A percentile compares a stretch with the other conserved stretches of the same genome.
phyloP scores from a whole-genome alignment of 257 asterid species.

The Oldenlandia corymbosa region DNA sequence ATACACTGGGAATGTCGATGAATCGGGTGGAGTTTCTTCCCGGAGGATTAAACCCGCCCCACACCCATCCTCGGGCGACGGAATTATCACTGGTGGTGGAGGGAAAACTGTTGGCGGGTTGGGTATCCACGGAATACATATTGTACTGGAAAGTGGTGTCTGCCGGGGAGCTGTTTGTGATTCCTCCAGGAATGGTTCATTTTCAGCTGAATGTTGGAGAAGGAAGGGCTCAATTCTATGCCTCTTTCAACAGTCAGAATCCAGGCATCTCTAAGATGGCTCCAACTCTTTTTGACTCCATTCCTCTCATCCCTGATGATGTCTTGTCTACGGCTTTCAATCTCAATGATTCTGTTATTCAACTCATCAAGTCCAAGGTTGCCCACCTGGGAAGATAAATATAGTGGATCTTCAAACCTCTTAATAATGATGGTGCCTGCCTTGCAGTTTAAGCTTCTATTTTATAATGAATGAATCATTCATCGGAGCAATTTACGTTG shows the following conservation, averaged over 20 bases:
- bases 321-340: conserved; percentile 6
- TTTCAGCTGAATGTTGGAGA: conserved; percentile 21
- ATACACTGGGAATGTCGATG: conserved; percentile 19
- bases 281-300: conserved; percentile 4
- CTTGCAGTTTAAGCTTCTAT: no score
- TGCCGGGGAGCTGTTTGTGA: conserved; percentile 13
- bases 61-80: conserved; percentile 18
- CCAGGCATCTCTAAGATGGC: conserved; percentile 1
- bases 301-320: conserved; percentile 1
- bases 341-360: background rate
- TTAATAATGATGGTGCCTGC: no score
- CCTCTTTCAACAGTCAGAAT: conserved; percentile 14
- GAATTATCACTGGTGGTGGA: conserved; percentile 15
- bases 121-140: background rate
- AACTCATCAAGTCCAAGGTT: background rate
- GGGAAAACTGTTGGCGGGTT: conserved; percentile 13
- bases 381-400: no score
- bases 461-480: no score
- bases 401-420: no score
- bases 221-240: background rate
- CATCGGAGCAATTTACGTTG: no score
- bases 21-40: conserved; percentile 11
- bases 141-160: conserved; percentile 5
- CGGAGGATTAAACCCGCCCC: conserved; percentile 23
- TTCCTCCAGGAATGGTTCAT: conserved; percentile 18